These are phyloP conservation scores for Penicillium angulare DNA, from an alignment of 495 filamentous ascomycete genomes.

Conservation along the genomic window DNA sequence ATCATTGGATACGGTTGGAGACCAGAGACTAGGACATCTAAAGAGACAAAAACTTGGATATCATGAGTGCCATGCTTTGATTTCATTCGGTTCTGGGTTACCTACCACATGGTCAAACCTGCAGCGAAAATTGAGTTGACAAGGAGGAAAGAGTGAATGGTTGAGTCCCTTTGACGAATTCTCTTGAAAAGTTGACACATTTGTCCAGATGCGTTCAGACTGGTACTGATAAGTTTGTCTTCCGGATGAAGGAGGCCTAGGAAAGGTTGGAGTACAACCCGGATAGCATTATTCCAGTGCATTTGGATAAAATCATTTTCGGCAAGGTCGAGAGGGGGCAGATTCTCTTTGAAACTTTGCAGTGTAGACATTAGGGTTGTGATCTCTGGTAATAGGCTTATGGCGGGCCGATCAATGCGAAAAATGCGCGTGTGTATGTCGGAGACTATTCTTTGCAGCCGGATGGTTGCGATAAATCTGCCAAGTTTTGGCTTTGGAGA, in stretches of 20 bases:
- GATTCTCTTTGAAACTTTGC: conserved; percentile 30
- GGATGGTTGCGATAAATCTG: conserved; percentile 32
- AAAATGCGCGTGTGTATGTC: conserved; percentile 40
- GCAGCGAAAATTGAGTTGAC: conserved; percentile 43
- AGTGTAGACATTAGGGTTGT: conserved; percentile 26
- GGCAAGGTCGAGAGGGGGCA: conserved; percentile 23
- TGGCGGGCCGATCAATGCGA: conserved; percentile 32
- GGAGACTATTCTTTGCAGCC: conserved; percentile 38
- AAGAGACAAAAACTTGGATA: conserved; percentile 25
- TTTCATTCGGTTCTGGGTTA: no score
- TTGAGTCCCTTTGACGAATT: conserved; percentile 36
- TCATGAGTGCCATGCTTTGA: not conserved
- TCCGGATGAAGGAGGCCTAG: conserved; percentile 29
- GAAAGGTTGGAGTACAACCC: conserved; percentile 42
- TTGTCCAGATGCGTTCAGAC: conserved; percentile 34
- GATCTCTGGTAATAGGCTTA: conserved; percentile 27
- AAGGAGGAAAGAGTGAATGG: conserved; percentile 41
- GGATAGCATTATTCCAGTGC: conserved; percentile 41
- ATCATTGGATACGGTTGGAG: conserved; percentile 36
- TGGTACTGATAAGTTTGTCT: conserved; percentile 28
- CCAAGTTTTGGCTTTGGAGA: conserved; percentile 6
- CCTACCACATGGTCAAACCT: conserved; percentile 39
- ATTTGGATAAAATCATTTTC: conserved; percentile 38
- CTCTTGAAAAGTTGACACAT: conserved; percentile 45
- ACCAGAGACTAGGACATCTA: conserved; percentile 34